Percentiles rank a stretch among this genome's conserved stretches.
These are phyloP conservation scores for Teratosphaeria nubilosa DNA, from an alignment of 2,329 filamentous ascomycete species.

Conservation along the genomic window DNA sequence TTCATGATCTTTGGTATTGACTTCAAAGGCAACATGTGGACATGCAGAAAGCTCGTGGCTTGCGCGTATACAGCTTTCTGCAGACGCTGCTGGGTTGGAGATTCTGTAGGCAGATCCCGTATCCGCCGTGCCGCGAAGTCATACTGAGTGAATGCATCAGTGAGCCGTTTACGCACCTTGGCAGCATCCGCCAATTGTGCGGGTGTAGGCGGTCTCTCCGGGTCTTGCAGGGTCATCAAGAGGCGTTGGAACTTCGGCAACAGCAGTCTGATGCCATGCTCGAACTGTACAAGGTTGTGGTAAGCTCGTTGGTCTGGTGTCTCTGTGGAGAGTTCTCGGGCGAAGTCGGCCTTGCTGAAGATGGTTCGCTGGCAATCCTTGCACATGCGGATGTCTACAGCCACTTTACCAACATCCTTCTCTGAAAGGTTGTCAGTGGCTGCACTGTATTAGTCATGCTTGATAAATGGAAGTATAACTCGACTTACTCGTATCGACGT, in stretches of 20 bases:
- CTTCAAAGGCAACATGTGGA: conserved; percentile 80
- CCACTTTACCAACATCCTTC: conserved; percentile 44
- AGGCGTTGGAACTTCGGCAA: conserved; percentile 77
- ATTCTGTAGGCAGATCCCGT: conserved; percentile 65
- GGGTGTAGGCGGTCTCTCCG: conserved; percentile 52
- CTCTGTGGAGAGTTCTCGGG: conserved; percentile 55
- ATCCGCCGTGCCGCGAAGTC: conserved; percentile 71
- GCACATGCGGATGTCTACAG: conserved; percentile 81
- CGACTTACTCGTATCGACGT: conserved; percentile 54
- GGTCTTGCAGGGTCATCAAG: conserved; percentile 62
- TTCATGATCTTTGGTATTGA: conserved; percentile 38
- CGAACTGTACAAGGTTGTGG: conserved; percentile 74
- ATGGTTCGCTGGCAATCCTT: conserved; percentile 69
- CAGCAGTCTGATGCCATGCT: conserved; percentile 71
- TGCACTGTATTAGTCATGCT: conserved; percentile 19
- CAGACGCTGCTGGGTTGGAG: conserved; percentile 59
- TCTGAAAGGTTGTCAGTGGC: conserved; percentile 27
- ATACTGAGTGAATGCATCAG: conserved; percentile 83
- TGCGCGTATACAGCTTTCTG: conserved; percentile 77
- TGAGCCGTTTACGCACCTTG: conserved; percentile 80
- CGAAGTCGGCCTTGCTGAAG: conserved; percentile 68
- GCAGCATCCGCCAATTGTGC: conserved; percentile 74
- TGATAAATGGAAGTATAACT: not conserved
- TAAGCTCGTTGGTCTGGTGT: conserved; percentile 72
- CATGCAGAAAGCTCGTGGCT: conserved; percentile 71